Evolutionary conservation across 345 rosid genomes (phyloP), one percentile per base, ranked within the genome.

Genomic region (Psidium guajava): DNA sequence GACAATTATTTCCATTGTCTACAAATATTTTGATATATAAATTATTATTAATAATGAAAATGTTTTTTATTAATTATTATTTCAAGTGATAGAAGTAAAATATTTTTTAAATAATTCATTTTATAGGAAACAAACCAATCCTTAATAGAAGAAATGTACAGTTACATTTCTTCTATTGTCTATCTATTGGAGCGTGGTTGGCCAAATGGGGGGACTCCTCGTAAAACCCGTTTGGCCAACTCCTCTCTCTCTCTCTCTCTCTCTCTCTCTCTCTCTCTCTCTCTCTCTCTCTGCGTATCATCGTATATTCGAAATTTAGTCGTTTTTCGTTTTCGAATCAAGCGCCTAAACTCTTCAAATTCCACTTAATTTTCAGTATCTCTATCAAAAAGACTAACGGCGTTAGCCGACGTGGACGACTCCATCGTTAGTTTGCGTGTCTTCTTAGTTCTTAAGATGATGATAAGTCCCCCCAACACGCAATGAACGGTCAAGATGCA

Each of bases 61-160:
- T 5, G 4, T 4, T 5, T 52, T 52, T 13, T 16, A 52, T 52
- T 14, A 1, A 52, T 6, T 28, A 28, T 61, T 61, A 0, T 28
- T 7, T 61, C 11, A 28, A 15, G 18, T 2, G 11, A 61, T 7
- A 7, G 2, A 6, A 14, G 1, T 10, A 61, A 61, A 15, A 59
- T 59, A 27, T 59, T 59, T 59, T 59, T 0, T 6, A 59, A n/a
- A 59, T 27, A 13, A 59, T 59, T 59, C 9, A 13, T 59, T n/a
- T n/a, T 27, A 0, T 2, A 3, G 2, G 0, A 27, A 59, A 59
- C 20, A 27, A 1, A 59, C 1, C 0, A 5, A 59, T 1, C 13
- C 16, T 11, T 50, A 47, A 57, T 4, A 4, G 22, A 57, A 25
- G 61, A 32, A 25, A 3, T 58, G 69, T 25, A 12, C 69, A 58